Evolutionary conservation across 2,329 filamentous ascomycete species (phyloP).

Genomic region (Aspergillus awamori): DNA sequence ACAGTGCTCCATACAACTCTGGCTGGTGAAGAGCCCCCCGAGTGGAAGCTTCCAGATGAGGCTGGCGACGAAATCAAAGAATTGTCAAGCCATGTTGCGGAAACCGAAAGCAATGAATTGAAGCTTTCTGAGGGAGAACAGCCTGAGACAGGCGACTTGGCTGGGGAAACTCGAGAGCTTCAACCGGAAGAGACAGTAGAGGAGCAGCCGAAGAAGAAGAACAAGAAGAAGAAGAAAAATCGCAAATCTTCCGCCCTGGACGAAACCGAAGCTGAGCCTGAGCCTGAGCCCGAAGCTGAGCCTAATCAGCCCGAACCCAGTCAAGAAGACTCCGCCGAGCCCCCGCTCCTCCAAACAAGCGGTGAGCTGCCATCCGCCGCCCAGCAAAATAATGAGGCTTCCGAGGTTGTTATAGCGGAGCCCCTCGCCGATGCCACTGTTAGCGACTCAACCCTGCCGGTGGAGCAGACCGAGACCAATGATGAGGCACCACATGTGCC

Average conservation of each 20-base stretch:
- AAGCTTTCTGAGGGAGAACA: slow-evolving; percentile 4
- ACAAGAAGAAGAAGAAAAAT: slow-evolving; percentile 29
- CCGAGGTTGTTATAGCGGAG: slow-evolving; percentile 10
- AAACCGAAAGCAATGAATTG: background rate
- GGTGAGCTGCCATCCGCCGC: slow-evolving; percentile 16
- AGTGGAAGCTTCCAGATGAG: slow-evolving; percentile 7
- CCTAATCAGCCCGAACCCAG: slow-evolving; percentile 9
- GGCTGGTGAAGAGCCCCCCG: background rate
- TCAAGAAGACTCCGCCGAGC: slow-evolving; percentile 8
- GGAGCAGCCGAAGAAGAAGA: slow-evolving; percentile 24
- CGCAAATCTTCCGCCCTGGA: slow-evolving; percentile 17
- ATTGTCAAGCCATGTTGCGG: background rate
- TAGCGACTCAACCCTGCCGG: slow-evolving; percentile 13
- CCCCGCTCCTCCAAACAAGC: slow-evolving; percentile 21
- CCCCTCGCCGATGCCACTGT: slow-evolving; percentile 2
- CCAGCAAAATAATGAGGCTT: slow-evolving; percentile 11
- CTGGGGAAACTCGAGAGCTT: slow-evolving; percentile 1
- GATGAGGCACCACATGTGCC: slow-evolving; percentile 24
- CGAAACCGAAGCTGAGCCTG: slow-evolving; percentile 18
- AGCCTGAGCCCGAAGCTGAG: background rate
- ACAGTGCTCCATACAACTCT: slow-evolving; percentile 15
- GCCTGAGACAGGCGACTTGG: slow-evolving; percentile 4
- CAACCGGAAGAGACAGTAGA: slow-evolving; percentile 18
- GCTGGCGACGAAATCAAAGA: background rate
- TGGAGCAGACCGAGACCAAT: slow-evolving; percentile 26